Evolutionary conservation across 305 asterid genomes (phyloP).

Genomic region (Fraxinus nigra): DNA sequence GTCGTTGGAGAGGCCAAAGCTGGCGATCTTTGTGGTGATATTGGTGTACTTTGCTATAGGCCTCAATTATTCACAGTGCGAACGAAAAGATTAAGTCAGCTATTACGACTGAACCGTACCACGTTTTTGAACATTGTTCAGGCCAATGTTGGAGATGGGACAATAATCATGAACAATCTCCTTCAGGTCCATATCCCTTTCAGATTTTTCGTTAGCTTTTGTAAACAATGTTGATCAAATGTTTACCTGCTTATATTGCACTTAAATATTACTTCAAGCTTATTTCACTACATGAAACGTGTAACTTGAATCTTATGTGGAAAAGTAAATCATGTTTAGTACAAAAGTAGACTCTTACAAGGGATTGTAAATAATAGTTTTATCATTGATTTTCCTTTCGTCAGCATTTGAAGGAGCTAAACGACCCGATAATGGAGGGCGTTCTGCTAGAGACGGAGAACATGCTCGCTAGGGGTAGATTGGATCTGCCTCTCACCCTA

Average conservation of each 20-base stretch:
- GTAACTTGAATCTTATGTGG: neutral
- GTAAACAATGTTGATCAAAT: neutral
- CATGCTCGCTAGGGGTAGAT: conserved; percentile 91
- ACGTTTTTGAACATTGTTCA: conserved; percentile 79
- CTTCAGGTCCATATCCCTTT: conserved; percentile 53
- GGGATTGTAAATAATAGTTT: neutral
- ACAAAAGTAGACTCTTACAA: neutral
- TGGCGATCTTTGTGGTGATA: conserved; percentile 87
- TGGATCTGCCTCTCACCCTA: conserved; percentile 87
- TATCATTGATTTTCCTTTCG: conserved; percentile 16
- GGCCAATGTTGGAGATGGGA: conserved; percentile 89
- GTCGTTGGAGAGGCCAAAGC: conserved; percentile 71
- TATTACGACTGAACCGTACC: conserved; percentile 74
- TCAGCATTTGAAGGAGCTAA: conserved; percentile 76
- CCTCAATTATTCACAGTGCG: conserved; percentile 92
- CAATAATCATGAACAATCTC: conserved; percentile 84
- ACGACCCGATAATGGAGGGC: conserved; percentile 87
- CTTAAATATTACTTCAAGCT: neutral
- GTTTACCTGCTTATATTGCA: neutral
- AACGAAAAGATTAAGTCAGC: conserved; percentile 76
- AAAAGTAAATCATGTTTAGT: neutral
- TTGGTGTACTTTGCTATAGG: conserved; percentile 85
- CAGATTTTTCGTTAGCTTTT: neutral
- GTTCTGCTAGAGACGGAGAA: conserved; percentile 73
- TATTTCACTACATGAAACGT: neutral